A percentile compares a stretch with the other conserved stretches of the same genome.
Conservation (phyloP, 2,329 filamentous ascomycete species). For the Macrophomina tecta region DNA sequence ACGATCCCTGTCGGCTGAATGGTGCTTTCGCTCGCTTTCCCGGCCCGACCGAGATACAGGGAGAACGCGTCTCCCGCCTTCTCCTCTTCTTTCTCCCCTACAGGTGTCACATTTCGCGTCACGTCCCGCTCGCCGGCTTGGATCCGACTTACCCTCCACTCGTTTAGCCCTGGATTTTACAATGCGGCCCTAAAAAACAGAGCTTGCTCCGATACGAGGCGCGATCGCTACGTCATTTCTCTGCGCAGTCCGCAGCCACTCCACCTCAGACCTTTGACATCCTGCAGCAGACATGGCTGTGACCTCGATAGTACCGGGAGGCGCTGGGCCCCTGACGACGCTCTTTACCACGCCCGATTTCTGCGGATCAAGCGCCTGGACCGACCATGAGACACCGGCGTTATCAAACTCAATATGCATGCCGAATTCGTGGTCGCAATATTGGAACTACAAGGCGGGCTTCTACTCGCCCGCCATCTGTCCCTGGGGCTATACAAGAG, state of each 20-base stretch:
- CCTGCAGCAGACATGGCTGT: not conserved
- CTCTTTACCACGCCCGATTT: conserved; percentile 13
- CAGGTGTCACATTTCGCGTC: not conserved
- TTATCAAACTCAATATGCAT: conserved; percentile 21
- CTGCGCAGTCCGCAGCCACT: not conserved
- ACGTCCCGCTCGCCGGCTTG: not conserved
- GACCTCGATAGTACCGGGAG: not conserved
- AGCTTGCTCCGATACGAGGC: not conserved
- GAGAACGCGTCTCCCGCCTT: not conserved
- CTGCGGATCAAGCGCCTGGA: not conserved
- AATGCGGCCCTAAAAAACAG: not conserved
- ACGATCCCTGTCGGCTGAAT: not conserved
- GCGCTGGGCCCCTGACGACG: not conserved
- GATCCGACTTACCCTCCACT: not conserved
- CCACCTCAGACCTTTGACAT: not conserved
- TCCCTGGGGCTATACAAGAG: not conserved
- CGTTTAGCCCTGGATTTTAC: not conserved
- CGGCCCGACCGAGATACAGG: conserved; percentile 7
- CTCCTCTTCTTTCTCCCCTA: not conserved
- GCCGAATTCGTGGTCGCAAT: not conserved
- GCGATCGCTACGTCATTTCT: not conserved
- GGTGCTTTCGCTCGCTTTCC: not conserved
- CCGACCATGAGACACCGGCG: not conserved
- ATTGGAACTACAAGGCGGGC: not conserved
- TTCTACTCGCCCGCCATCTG: conserved; percentile 16